Base-by-base conservation (phyloP, 2,329 filamentous ascomycete species). In the Pestalotiopsis fici region DNA sequence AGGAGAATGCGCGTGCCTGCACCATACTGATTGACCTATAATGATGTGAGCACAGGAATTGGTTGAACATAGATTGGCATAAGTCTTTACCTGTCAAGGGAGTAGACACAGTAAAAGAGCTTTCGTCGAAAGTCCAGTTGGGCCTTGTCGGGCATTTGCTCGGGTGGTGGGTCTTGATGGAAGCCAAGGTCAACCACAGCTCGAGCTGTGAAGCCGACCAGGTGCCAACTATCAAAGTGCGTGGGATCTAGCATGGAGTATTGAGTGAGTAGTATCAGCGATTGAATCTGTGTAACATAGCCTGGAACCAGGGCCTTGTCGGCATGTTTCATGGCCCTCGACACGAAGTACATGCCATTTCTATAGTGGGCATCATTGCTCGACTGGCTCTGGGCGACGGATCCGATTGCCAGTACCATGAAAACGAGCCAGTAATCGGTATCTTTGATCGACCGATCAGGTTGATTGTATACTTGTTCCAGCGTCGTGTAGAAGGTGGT, bases 221-320 rank as follows among this genome's bases (percentile, higher is more conserved):
- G 81, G 71, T 96, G 95, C 95, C 96, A 98, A 73, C 92, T 94
- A 75, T 97, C 94, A 75, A 97, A 98, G 76, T 97, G 94, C 55
- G 91, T 88, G 2, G 95, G 95, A 73, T 98, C 95, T 62, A 97
- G 85, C 83, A 96, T 92, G 3, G 95, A 91, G 78, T 97, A 98
- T 73, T 97, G 90, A 0, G 94, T 94, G 64, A 98, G 87, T 2
- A 98, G 84, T 2, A 98, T 81, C 25, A 98, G 85, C 0, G 94
- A 94, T 77, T 97, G 95, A 18, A 98, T 94, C 73, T 96, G 95
- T 1, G 88, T 88, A 27, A 94, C 88, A 65, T 94, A 93, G 23
- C 95, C 95, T 0, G 95, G 95, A 72, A 91, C 91, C 27, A 99
- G 85, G 9, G 97, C 95, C 60, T 90, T 87, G 74, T 97, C 94